Evolutionary conservation across 2,329 filamentous ascomycete genomes (phyloP), one percentile per base, ranked within the genome.

Genomic region (Aurifilum marmelostoma): DNA sequence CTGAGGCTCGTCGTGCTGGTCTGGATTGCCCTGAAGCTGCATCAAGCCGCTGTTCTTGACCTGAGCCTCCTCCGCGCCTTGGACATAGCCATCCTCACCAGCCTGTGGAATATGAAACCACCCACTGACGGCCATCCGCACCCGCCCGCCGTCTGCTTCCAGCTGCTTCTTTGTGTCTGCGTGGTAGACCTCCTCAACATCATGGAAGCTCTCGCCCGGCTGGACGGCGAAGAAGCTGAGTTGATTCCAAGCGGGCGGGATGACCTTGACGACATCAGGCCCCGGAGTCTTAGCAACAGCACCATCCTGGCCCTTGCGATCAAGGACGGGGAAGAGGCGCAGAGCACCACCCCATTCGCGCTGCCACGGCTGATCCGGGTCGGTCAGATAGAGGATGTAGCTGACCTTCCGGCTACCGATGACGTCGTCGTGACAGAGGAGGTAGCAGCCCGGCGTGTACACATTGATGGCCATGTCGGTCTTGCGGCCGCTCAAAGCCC

Each of bases 381-480:
- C 93, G 18, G 93, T 95, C 71, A 99, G 84, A 79, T 99, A 99
- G 70, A 99, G 85, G 73, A 99, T 99, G 80, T 97, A 99, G 84
- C 94, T 97, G 75, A 99, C 91, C 73, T 94, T 90, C 71, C 96
- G 88, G 76, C 92, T 97, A n/a, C 96, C 96, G 79, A 99, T 99
- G 71, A 99, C 96, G 81, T 99, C 96, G 84, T 99, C 96, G 77
- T 99, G 96, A 81, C 96, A 98, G 39, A 99, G 85, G 34, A 99
- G 86, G 79, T 97, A 97, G 78, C 95, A 98, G 54, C 96, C 95
- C 6, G 96, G 95, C 0, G 94, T 97, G 80, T 99, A 99, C 64
- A 99, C 90, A 78, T 99, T 99, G 84, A 99, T 97, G 69, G 96
- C 96, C 94, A 99, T 97, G 80, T 99, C 96, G 24, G 96, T 98